Conservation (phyloP, 305 asterid genomes). For the Stenogyne calaminthoides region DNA sequence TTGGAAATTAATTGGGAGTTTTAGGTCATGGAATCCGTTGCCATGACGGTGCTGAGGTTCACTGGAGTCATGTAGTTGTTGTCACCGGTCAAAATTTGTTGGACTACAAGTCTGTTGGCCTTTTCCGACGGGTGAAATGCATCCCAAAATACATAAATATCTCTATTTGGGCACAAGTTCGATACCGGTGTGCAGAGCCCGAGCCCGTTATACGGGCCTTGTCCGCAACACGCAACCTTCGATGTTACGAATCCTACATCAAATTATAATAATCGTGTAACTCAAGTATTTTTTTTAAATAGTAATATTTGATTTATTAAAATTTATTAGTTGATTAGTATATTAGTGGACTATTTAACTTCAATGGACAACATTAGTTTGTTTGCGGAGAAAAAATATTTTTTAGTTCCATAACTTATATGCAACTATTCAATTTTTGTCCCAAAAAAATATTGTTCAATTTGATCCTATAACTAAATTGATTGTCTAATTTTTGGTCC, state of each 20-base stretch:
- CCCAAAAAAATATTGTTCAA: too few relatives aligned
- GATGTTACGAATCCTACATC: conserved; percentile 64
- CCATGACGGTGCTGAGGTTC: conserved; percentile 66
- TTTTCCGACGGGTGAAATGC: conserved; percentile 72
- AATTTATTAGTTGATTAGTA: too few relatives aligned
- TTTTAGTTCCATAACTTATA: too few relatives aligned
- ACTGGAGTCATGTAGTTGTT: conserved; percentile 60
- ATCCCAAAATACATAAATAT: conserved; percentile 71
- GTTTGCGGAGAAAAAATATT: too few relatives aligned
- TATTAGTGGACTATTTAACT: too few relatives aligned
- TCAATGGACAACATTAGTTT: too few relatives aligned
- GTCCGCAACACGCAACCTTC: conserved; percentile 78
- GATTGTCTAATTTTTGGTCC: too few relatives aligned
- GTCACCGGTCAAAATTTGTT: conserved; percentile 54
- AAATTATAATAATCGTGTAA: background rate
- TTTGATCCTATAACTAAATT: too few relatives aligned
- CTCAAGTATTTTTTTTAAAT: too few relatives aligned
- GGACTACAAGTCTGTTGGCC: conserved; percentile 68
- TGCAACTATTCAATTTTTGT: too few relatives aligned
- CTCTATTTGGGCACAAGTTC: conserved; percentile 67
- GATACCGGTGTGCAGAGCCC: conserved; percentile 70
- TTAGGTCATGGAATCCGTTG: conserved; percentile 52
- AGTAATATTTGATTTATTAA: too few relatives aligned
- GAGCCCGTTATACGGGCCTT: conserved; percentile 73
- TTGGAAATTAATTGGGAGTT: background rate